phyloP scores from a whole-genome alignment of 352 stramenopile genomes.

The Phytophthora kernoviae region DNA sequence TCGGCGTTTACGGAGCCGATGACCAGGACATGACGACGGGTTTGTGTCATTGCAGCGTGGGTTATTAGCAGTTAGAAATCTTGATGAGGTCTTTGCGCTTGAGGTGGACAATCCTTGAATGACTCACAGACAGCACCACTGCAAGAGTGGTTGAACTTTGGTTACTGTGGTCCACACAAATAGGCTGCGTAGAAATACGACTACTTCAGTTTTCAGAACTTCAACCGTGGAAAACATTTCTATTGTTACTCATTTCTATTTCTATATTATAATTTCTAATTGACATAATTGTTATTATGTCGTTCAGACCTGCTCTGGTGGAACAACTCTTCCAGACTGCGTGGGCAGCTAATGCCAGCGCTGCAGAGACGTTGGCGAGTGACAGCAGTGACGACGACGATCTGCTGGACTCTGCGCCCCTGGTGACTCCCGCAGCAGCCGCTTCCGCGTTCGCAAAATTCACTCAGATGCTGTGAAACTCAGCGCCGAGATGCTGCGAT shows the following conservation, averaged over 20 bases:
- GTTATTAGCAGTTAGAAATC: no score
- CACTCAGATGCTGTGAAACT: conserved; percentile 74
- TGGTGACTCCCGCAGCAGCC: conserved; percentile 27
- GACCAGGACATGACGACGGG: conserved; percentile 54
- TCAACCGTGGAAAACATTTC: conserved; percentile 19
- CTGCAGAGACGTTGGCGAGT: conserved; percentile 26
- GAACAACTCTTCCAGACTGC: conserved; percentile 76
- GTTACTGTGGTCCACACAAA: conserved; percentile 8
- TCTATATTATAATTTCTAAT: background rate
- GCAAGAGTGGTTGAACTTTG: conserved; percentile 19
- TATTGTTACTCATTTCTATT: background rate
- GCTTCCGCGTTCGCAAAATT: conserved; percentile 71
- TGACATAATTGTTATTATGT: conserved; percentile 28
- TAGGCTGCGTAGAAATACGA: conserved; percentile 2
- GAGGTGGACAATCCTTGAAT: conserved; percentile 8
- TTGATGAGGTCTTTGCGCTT: no score
- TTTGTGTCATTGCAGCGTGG: conserved; percentile 43
- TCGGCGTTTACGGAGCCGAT: conserved; percentile 88
- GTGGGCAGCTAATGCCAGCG: conserved; percentile 46
- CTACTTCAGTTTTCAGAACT: conserved; percentile 19
- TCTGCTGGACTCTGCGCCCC: conserved; percentile 42
- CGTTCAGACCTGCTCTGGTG: conserved; percentile 67
- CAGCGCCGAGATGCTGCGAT: conserved; percentile 71
- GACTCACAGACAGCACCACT: conserved; percentile 6
- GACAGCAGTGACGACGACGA: conserved; percentile 51